Evolutionary conservation across 331 rosid species (phyloP), one percentile per base, ranked within the genome.

Genomic region (Spiraea crenata): DNA sequence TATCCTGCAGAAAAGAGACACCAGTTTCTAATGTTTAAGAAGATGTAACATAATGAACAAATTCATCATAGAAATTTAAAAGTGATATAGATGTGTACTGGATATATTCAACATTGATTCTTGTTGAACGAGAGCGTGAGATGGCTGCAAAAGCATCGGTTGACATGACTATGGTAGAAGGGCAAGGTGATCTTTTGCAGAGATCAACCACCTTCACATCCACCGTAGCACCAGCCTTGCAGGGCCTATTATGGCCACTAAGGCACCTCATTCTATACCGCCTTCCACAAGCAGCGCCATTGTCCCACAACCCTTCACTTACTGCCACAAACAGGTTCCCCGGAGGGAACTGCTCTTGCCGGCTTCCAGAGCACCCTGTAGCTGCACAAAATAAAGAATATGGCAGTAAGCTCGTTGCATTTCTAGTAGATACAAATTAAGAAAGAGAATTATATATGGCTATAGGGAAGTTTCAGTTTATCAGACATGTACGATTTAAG

Each of bases 251-350:
- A 7, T 72, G 64, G 9, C 92, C 92, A 76, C 92, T 89, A 58
- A 89, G 61, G n/a, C 96, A 89, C 51, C 90, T 70, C 54, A 89
- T 14, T 77, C 84, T 80, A 79, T 89, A 89, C 10, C 88, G 63
- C 68, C 92, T 76, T 35, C 92, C 96, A 66, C 96, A 89, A 0
- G 96, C 90, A 2, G 90, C 96, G 0, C 96, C 96, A n/a, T 89
- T 87, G 40, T 89, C 96, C 96, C 96, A 89, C 35, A 87, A 72
- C 7, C 90, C 92, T 71, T 89, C 92, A 58, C 83, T 83, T 73
- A 87, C 96, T 0, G 92, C 81, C 41, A 72, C 89, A 48, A 85
- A 87, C 2, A 80, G 54, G 44, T 85, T 87, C 1, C 90, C 90
- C 0, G 88, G 75, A 0, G 91, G 96, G 67, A 89, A 85, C 67